Base-by-base conservation (phyloP, 2,329 filamentous ascomycete species). In the Penicillium thymicola region DNA sequence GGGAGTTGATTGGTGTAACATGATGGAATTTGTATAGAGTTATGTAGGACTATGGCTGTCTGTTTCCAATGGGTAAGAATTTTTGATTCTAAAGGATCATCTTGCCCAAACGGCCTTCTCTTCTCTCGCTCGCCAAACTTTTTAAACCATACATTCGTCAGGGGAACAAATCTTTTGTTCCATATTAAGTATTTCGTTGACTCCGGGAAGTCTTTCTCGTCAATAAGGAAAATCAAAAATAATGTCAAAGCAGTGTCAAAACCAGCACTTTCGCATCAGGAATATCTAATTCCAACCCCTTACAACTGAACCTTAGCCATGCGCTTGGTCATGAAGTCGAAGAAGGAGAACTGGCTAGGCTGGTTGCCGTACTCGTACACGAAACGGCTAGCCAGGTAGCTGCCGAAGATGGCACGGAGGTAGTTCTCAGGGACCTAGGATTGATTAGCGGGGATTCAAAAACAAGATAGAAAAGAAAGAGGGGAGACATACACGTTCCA, bases 341-440 rank as follows among this genome's bases (percentile, higher is more conserved):
- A 99, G 82, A 99, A 99, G 38, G 93, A 92, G 79, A 99, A 97
- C 70, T 97, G 93, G 79, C 89, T 94, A 5, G 94, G 92, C 64
- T 85, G 88, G 72, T 92, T 92, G 69, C 94, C 94, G 73, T 93
- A 94, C 74, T 96, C 86, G 75, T 99, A 99, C 40, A 99, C 91
- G 73, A 99, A 99, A 42, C 94, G 89, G 70, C 89, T 95, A 47
- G 94, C 93, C 65, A 99, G 82, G 77, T 93, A 97, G 72, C 90
- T 95, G 65, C 94, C 94, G 71, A 99, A 99, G 73, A 99, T 97
- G 63, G 92, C 89, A 64, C 92, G 86, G 61, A 99, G 84, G 72
- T 99, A 99, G 65, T 87, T 88, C 60, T 96, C 90, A 0, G 94
- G 94, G 23, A 99, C 85, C 85, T 87, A 58, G 5, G 46, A 16